A percentile compares a stretch with the other conserved stretches of the same genome.
These are phyloP conservation scores for Aspergillus japonicus DNA, from an alignment of 2,329 filamentous ascomycete genomes.

Conservation along the genomic window DNA sequence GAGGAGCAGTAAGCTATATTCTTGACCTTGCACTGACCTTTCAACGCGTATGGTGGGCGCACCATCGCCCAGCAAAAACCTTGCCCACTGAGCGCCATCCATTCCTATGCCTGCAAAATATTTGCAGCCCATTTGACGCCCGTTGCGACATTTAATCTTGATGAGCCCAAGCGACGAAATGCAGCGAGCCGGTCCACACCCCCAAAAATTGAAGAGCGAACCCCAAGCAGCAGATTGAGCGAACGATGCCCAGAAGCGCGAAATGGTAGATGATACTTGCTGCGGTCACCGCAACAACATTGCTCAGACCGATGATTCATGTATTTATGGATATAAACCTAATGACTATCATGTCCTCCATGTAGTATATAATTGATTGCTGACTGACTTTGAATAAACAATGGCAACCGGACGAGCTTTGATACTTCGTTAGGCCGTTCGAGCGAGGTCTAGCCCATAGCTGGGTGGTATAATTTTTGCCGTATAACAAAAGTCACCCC, in stretches of 20 bases:
- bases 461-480: too few species aligned
- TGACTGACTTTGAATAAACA: neutral
- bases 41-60: neutral
- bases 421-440: too few species aligned
- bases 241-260: conserved; percentile 4
- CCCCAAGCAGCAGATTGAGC: neutral
- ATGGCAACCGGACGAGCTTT: too few species aligned
- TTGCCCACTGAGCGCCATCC: neutral
- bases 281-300: neutral
- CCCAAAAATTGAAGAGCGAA: neutral
- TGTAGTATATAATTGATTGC: neutral
- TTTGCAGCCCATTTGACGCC: neutral
- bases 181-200: neutral
- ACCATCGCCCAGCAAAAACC: neutral
- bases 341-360: neutral
- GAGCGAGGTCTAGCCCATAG: too few species aligned
- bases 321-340: neutral
- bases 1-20: neutral
- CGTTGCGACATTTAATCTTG: neutral
- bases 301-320: neutral
- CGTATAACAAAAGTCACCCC: too few species aligned
- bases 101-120: neutral
- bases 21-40: neutral
- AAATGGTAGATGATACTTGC: neutral
- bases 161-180: conserved; percentile 1